Evolutionary conservation across 164 flowering plant species (phyloP), one percentile per base, ranked within the genome.

Genomic region (Tinospora cordifolia): DNA sequence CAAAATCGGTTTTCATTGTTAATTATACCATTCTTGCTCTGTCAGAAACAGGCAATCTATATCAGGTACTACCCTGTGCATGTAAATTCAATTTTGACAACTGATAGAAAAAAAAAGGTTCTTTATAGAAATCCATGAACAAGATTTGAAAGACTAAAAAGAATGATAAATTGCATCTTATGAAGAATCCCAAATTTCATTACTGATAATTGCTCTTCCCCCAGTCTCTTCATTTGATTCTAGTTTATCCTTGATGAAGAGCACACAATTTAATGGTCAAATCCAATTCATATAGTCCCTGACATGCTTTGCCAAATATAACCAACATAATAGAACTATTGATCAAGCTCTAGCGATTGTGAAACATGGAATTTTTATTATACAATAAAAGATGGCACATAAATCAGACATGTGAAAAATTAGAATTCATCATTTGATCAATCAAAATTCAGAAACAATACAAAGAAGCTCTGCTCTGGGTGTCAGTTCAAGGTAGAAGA

Each of bases 21-120:
- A 92, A 88, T 69, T 92, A 87, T 71, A 85, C 87, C 10, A 82
- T 92, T 74, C 84, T 92, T 73, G 85, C 88, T 67, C 75, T 92
- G 6, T 84, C 92, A 25, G 89, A 88, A 72, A 71, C 83, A 15
- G 98, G 98, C 54, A 60, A 60, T 49, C 78, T 90, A 15, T 87
- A 88, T 75, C 90, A 90, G 93, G 98, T 92, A 67, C 13, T 57
- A 65, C 26, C 62, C n/a, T n/a, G n/a, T 51, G 62, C 68, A 64
- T 65, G 26, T 22, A 49, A 39, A 44, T 30, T 49, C 46, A 44
- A 26, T 66, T 17, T 40, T 14, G 19, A 3, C 24, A 64, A 14
- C 38, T 36, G n/a, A 19, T 21, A 17, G n/a, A n/a, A n/a, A n/a
- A n/a, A n/a, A 54, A 54, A 54, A 8, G 22, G 60, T 7, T 54